These are phyloP conservation scores for Uronychia binucleata DNA, from an alignment of 73 alveolate genomes.

Conservation along the genomic window DNA sequence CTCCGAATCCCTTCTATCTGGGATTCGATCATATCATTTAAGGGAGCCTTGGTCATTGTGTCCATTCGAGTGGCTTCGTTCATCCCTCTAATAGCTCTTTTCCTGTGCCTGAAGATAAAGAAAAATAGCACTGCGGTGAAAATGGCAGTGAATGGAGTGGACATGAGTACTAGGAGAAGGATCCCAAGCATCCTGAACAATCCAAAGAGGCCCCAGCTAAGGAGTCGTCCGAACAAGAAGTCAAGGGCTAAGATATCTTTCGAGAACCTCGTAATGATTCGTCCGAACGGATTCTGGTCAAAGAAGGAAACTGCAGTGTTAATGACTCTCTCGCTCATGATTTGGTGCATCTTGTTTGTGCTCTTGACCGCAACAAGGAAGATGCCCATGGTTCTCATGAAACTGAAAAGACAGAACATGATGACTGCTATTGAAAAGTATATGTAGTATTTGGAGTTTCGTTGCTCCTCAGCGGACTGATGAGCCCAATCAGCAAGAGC, in stretches of 20 bases:
- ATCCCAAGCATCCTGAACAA: neutral
- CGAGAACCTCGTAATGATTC: conserved; percentile 79
- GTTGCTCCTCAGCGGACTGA: too few species aligned
- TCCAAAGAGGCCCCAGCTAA: neutral
- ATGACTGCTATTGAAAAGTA: too few species aligned
- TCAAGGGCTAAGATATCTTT: conserved; percentile 48
- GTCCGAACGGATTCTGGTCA: conserved; percentile 81
- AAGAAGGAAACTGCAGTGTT: conserved; percentile 50
- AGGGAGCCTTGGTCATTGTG: conserved; percentile 23
- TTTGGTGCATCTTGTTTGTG: too few species aligned
- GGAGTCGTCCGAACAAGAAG: neutral
- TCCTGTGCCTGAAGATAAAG: conserved; percentile 51
- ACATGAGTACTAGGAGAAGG: neutral
- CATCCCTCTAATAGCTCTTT: conserved; percentile 21
- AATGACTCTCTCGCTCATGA: neutral
- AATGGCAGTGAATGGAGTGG: neutral
- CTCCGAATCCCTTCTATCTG: conserved; percentile 5
- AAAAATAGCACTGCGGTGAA: conserved; percentile 39
- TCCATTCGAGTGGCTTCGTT: conserved; percentile 28
- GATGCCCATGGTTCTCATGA: too few species aligned
- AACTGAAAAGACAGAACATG: too few species aligned
- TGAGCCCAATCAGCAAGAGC: too few species aligned
- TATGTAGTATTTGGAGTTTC: too few species aligned
- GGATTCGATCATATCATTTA: neutral
- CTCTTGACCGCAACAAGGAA: too few species aligned